phyloP scores from a whole-genome alignment of 495 filamentous ascomycete species.

The Halenospora varia region DNA sequence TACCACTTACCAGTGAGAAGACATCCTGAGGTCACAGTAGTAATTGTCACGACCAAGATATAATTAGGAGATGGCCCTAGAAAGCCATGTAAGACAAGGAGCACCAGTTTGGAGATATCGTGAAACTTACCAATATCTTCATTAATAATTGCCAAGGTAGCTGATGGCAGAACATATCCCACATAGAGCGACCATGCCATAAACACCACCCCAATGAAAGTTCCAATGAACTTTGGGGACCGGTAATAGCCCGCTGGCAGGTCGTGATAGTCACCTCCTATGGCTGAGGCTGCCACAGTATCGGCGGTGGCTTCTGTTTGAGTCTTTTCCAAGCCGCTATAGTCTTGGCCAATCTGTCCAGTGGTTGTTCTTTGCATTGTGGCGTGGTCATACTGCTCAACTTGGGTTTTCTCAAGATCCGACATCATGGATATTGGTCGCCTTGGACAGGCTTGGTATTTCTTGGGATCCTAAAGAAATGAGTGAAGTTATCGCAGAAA shows the following conservation, averaged over 20 bases:
- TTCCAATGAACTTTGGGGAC: constrained; percentile 25
- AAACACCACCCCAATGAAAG: constrained; percentile 21
- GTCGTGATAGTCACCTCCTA: constrained; percentile 11
- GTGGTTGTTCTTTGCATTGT: neutral
- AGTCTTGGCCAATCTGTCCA: neutral
- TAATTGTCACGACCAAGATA: neutral
- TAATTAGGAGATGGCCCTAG: neutral
- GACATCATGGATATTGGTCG: neutral
- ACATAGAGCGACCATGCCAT: constrained; percentile 27
- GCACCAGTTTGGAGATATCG: neutral
- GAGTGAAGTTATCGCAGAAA: no score
- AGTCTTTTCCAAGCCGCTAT: neutral
- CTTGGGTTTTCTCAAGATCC: neutral
- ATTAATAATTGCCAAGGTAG: constrained; percentile 26
- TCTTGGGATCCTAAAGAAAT: no score
- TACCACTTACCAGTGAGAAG: neutral
- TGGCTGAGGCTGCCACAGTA: neutral
- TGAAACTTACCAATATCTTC: constrained; percentile 3
- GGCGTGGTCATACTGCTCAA: neutral
- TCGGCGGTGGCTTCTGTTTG: neutral
- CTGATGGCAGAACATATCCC: constrained; percentile 13
- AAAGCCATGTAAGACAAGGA: neutral
- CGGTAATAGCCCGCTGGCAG: constrained; percentile 22
- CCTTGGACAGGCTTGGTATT: neutral
- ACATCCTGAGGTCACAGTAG: neutral